Base-by-base conservation (phyloP, 805 yeast genomes). In the Pichia paraexigua region DNA sequence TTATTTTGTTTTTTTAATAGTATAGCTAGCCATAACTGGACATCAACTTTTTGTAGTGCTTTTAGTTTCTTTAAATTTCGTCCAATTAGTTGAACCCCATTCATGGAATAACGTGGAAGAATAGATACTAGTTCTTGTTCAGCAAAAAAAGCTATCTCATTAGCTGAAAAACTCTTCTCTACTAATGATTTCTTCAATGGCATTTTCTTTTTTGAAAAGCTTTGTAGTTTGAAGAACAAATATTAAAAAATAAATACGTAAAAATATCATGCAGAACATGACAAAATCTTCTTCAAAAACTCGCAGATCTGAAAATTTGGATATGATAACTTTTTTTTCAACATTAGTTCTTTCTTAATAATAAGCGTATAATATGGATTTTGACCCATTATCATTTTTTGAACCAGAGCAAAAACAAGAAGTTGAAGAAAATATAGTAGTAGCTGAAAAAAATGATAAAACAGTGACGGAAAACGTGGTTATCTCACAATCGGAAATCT, bases 21-120 rank as follows among this genome's bases (percentile, higher is more conserved):
- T 9, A 91, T 63, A 0, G 97, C 98, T 21, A 87, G 71, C 98
- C 98, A 94, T 2, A 92, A 56, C 0, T 97, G 95, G 0, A 94
- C 81, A 45, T 77, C 72, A 20, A 76, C 77, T 48, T 91, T 74
- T 54, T 84, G 77, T 77, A 86, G 75, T 0, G 95, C 88, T 44
- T 77, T 66, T 37, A 88, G 68, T 9, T 73, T 70, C 0, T 92
- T 90, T 28, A 81, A 62, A 42, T 70, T 71, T 27, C 77, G 71
- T 5, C 91, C 87, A 45, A 85, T 81, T 44, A 87, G 71, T 44
- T 77, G 78, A 20, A 83, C 68, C n/a, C 82, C 73, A 37, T 78
- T 79, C 79, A 85, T 75, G 2, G 83, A 68, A 62, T 83, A 86
- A 53, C 94, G 74, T 5, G 97, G 96, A n/a, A 90, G 73, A 12